Percentiles rank a stretch among this genome's conserved stretches.
These are phyloP conservation scores for Aspergillus cavernicola DNA, from an alignment of 495 filamentous ascomycete species.

Conservation along the genomic window DNA sequence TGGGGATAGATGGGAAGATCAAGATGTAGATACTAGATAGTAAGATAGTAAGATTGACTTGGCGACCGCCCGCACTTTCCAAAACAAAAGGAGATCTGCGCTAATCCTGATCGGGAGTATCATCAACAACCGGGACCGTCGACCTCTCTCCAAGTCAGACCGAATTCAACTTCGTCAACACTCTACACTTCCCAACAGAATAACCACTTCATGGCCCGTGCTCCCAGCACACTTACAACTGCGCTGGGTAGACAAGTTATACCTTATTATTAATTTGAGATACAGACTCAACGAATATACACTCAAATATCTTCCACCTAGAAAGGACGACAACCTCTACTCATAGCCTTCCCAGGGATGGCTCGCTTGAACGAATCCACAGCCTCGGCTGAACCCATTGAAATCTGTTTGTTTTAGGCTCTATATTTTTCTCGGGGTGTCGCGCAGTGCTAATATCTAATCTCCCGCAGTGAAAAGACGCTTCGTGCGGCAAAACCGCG, in stretches of 20 bases:
- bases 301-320: neutral
- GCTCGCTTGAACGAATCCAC: constrained; percentile 84
- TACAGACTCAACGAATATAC: neutral
- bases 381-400: constrained; percentile 67
- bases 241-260: neutral
- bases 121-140: constrained; percentile 31
- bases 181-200: neutral
- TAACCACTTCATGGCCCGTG: no score
- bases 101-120: constrained; percentile 38
- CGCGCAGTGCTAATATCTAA: constrained; percentile 9
- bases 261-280: neutral
- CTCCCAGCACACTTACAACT: neutral
- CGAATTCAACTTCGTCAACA: neutral
- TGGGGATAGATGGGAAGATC: no score
- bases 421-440: neutral
- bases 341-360: constrained; percentile 40
- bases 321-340: neutral
- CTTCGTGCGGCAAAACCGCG: constrained; percentile 89
- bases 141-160: neutral
- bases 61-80: constrained; percentile 2
- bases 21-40: no score
- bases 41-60: neutral
- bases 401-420: constrained; percentile 62
- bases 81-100: constrained; percentile 10
- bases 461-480: constrained; percentile 66